Conservation (phyloP, 2,329 filamentous ascomycete species). For the Penicillium sp. region DNA sequence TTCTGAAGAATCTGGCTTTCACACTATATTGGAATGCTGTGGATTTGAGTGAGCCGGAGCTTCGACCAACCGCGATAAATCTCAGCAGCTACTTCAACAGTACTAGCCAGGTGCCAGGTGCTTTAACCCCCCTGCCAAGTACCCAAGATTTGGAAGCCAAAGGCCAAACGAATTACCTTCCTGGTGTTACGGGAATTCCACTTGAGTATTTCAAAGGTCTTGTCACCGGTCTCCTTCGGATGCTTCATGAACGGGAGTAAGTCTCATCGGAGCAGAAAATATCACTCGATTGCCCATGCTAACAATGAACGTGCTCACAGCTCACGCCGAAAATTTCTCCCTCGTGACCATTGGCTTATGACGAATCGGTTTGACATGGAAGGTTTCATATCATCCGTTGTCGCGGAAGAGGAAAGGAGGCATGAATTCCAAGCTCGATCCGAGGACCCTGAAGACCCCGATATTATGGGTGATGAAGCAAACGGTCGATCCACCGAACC, state of each 20-base stretch:
- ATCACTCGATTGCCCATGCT: background rate
- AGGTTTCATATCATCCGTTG: slow-evolving; percentile 79
- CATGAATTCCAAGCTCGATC: slow-evolving; percentile 66
- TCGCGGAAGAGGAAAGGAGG: slow-evolving; percentile 76
- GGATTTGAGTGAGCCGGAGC: slow-evolving; percentile 55
- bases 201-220: slow-evolving; percentile 75
- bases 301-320: slow-evolving; percentile 23
- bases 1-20: slow-evolving; percentile 88
- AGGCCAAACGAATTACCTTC: slow-evolving; percentile 50
- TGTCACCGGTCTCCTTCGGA: slow-evolving; percentile 74
- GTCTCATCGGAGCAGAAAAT: no score
- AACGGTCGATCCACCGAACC: slow-evolving; percentile 20
- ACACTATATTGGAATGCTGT: slow-evolving; percentile 79
- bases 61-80: slow-evolving; percentile 38
- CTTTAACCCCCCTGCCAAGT: slow-evolving; percentile 20
- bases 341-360: slow-evolving; percentile 90
- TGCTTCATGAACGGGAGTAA: slow-evolving; percentile 84
- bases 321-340: slow-evolving; percentile 80
- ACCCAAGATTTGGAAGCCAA: slow-evolving; percentile 38
- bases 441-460: slow-evolving; percentile 55
- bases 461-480: slow-evolving; percentile 40
- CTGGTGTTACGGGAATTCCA: slow-evolving; percentile 67
- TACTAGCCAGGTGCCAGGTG: slow-evolving; percentile 11
- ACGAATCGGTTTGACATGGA: slow-evolving; percentile 82
- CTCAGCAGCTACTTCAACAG: slow-evolving; percentile 49